A percentile compares a stretch with the other conserved stretches of the same genome.
These are phyloP conservation scores for Lactarius sp. DNA, from an alignment of 768 basidiomycete species.

Conservation along the genomic window DNA sequence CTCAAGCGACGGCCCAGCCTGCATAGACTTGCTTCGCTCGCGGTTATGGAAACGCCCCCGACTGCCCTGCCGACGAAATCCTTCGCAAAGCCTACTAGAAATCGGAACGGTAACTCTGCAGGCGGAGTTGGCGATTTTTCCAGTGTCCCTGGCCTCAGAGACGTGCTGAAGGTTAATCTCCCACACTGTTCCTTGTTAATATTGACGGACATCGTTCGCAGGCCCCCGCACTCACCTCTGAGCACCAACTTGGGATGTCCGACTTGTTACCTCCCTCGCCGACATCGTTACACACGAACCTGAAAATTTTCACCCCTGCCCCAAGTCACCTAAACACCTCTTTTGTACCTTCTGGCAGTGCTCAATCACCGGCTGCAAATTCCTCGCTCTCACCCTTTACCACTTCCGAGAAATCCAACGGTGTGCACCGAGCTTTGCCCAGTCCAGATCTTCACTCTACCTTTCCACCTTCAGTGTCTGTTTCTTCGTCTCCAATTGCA, in stretches of 20 bases:
- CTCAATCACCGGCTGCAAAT: slow-evolving; percentile 5
- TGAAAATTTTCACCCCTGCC: slow-evolving; percentile 39
- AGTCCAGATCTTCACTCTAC: slow-evolving; percentile 12
- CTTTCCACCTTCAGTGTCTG: slow-evolving; percentile 17
- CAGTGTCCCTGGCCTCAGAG: slow-evolving; percentile 58
- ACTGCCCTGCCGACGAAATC: slow-evolving; percentile 41
- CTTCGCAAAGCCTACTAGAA: slow-evolving; percentile 39
- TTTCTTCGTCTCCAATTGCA: slow-evolving; percentile 26
- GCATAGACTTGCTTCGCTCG: slow-evolving; percentile 47
- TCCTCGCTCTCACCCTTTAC: not conserved
- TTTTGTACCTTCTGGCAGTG: slow-evolving; percentile 30
- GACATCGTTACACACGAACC: slow-evolving; percentile 37
- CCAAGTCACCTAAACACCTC: slow-evolving; percentile 33
- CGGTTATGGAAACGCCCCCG: slow-evolving; percentile 46
- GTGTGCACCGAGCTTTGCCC: not conserved
- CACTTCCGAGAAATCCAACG: slow-evolving; percentile 2
- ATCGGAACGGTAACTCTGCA: slow-evolving; percentile 46
- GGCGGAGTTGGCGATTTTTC: slow-evolving; percentile 38
- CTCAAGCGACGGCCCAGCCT: slow-evolving; percentile 38
- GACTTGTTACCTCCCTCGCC: slow-evolving; percentile 77
- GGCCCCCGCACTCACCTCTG: slow-evolving; percentile 64
- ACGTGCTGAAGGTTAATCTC: slow-evolving; percentile 59
- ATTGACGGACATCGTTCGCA: slow-evolving; percentile 27
- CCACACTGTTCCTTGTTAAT: not conserved
- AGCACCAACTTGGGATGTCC: slow-evolving; percentile 61